Conservation (phyloP, 192 early-diverging fungal species). For the Coemansia sp. region DNA sequence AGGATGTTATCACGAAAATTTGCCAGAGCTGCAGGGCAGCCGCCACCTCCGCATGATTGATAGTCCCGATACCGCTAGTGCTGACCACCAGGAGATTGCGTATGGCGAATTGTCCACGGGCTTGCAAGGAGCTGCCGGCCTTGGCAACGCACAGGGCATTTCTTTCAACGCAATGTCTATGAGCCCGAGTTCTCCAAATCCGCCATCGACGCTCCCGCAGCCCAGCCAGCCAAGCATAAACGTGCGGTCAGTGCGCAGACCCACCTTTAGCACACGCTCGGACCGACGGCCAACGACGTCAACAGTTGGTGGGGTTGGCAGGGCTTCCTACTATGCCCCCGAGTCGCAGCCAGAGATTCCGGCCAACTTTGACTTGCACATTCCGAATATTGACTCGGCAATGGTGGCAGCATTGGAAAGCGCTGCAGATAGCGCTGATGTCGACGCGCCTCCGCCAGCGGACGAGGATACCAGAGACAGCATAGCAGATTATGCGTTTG, state of each 20-base stretch:
- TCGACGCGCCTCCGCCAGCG: not conserved
- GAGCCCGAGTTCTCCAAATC: not conserved
- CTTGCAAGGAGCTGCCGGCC: too few relatives aligned
- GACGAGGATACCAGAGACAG: not conserved
- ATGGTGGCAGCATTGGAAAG: not conserved
- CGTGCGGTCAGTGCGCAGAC: conserved; percentile 8
- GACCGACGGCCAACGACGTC: conserved; percentile 19
- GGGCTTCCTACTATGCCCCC: conserved; percentile 32
- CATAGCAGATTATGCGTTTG: not conserved
- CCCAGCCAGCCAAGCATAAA: not conserved
- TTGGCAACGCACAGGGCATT: not conserved
- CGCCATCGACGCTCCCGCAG: not conserved
- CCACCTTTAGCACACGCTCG: conserved; percentile 19
- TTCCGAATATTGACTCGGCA: conserved; percentile 1
- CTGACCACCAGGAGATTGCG: too few relatives aligned
- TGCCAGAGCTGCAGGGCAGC: too few relatives aligned
- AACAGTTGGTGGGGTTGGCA: conserved; percentile 3
- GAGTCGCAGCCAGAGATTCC: conserved; percentile 35
- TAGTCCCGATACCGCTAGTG: too few relatives aligned
- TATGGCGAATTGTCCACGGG: too few relatives aligned
- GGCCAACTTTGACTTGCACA: conserved; percentile 35
- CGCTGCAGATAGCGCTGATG: not conserved
- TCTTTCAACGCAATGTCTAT: not conserved
- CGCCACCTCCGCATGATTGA: too few relatives aligned
- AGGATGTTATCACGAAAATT: too few relatives aligned